Conservation (phyloP, 768 basidiomycete genomes). For the Leccinum rimulosum region DNA sequence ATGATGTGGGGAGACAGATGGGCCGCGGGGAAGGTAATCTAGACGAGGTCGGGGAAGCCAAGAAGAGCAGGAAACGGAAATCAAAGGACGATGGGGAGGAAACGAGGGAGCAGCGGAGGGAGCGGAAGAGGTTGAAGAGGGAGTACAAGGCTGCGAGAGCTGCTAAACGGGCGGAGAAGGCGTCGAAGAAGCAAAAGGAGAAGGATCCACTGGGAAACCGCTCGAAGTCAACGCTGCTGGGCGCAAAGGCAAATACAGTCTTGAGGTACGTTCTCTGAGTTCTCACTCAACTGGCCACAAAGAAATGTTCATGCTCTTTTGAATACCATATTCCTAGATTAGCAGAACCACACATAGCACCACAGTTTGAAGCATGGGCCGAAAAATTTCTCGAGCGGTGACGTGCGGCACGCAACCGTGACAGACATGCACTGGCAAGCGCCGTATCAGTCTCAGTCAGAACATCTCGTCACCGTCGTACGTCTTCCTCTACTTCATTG, state of each 20-base stretch:
- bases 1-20: conserved; percentile 89
- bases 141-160: conserved; percentile 22
- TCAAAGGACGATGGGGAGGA: conserved; percentile 7
- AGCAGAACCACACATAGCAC: conserved; percentile 63
- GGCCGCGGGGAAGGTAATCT: conserved; percentile 79
- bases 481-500: conserved; percentile 10
- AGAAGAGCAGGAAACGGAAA: conserved; percentile 11
- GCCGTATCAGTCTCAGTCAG: conserved; percentile 17
- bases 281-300: not conserved
- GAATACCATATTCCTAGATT: conserved; percentile 1
- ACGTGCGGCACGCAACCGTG: conserved; percentile 22
- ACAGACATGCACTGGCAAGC: conserved; percentile 18
- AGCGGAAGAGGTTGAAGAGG: conserved; percentile 24
- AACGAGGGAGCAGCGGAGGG: conserved; percentile 19
- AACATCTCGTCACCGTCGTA: conserved; percentile 18
- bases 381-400: conserved; percentile 33
- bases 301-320: not conserved
- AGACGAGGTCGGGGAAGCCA: not conserved
- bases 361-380: conserved; percentile 48
- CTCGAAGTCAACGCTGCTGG: conserved; percentile 64
- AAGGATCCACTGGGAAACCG: conserved; percentile 53
- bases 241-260: conserved; percentile 74
- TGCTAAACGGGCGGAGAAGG: conserved; percentile 10
- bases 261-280: conserved; percentile 56
- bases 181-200: not conserved